These are phyloP conservation scores for Pseudogymnoascus sp. DNA, from an alignment of 2,329 filamentous ascomycete genomes.

Conservation along the genomic window DNA sequence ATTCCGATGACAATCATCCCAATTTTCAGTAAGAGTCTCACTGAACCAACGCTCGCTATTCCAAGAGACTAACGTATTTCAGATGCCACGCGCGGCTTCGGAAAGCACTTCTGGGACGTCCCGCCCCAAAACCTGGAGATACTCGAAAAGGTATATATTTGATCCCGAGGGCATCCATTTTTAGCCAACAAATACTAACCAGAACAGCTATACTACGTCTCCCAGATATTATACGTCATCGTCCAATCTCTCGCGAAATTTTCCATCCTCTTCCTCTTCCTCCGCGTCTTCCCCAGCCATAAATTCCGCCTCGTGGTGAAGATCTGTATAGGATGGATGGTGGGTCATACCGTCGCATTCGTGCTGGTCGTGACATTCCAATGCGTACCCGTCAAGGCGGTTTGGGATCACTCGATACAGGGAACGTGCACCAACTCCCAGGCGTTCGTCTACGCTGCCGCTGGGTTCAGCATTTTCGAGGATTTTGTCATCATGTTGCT, in stretches of 20 bases:
- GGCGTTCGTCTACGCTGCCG: conserved; percentile 56
- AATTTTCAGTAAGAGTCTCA: conserved; percentile 15
- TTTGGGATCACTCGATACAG: conserved; percentile 14
- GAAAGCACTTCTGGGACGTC: conserved; percentile 10
- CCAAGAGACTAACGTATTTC: background rate
- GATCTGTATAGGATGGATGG: conserved; percentile 11
- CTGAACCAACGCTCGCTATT: background rate
- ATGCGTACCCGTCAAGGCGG: conserved; percentile 14
- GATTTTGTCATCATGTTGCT: conserved; percentile 56
- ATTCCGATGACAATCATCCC: conserved; percentile 16
- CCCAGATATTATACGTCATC: background rate
- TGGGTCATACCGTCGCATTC: conserved; percentile 13
- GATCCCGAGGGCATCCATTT: background rate
- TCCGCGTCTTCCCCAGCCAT: background rate
- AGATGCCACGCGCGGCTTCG: conserved; percentile 6
- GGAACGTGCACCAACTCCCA: conserved; percentile 50
- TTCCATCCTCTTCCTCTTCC: conserved; percentile 10
- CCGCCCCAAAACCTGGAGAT: background rate
- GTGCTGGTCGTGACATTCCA: conserved; percentile 15
- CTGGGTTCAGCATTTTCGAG: conserved; percentile 58
- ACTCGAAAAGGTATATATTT: conserved; percentile 1
- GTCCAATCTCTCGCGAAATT: conserved; percentile 10
- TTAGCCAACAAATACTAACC: background rate
- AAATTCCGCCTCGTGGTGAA: conserved; percentile 2
- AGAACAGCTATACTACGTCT: conserved; percentile 9